Conservation (phyloP, 2,329 filamentous ascomycete genomes). For the Lachnellula subtilissima region DNA sequence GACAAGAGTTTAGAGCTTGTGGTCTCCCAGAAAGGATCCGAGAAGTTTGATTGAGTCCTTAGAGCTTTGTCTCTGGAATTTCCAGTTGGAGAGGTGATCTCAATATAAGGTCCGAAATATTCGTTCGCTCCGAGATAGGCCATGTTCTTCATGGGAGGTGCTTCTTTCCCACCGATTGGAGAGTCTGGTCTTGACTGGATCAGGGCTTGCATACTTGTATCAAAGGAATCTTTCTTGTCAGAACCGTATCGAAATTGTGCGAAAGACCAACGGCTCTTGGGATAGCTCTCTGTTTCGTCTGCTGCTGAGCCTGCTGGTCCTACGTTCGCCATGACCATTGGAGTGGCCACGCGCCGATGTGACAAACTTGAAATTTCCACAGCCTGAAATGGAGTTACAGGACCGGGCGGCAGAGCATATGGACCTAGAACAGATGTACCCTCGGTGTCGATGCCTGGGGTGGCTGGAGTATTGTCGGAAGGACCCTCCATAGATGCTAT, state of each 20-base stretch:
- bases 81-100: slow-evolving; percentile 1
- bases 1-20: neutral
- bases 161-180: slow-evolving; percentile 20
- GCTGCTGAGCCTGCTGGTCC: neutral
- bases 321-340: neutral
- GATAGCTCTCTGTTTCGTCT: neutral
- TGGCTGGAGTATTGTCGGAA: too few relatives aligned
- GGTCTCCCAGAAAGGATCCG: slow-evolving; percentile 6
- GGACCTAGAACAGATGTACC: too few relatives aligned
- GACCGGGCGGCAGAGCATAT: too few relatives aligned
- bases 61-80: neutral
- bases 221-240: slow-evolving; percentile 8
- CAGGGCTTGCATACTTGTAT: slow-evolving; percentile 14
- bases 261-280: neutral
- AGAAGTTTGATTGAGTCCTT: slow-evolving; percentile 3
- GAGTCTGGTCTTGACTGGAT: slow-evolving; percentile 17
- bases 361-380: neutral
- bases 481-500: too few relatives aligned
- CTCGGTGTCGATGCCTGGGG: too few relatives aligned
- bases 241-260: neutral
- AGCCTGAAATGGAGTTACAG: too few relatives aligned
- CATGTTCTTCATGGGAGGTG: slow-evolving; percentile 6
- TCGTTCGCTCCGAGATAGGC: neutral
- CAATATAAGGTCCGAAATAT: neutral
- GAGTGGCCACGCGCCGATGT: neutral